Conservation (phyloP, 2,329 filamentous ascomycete species). For the Hymenoscyphus fraxineus region DNA sequence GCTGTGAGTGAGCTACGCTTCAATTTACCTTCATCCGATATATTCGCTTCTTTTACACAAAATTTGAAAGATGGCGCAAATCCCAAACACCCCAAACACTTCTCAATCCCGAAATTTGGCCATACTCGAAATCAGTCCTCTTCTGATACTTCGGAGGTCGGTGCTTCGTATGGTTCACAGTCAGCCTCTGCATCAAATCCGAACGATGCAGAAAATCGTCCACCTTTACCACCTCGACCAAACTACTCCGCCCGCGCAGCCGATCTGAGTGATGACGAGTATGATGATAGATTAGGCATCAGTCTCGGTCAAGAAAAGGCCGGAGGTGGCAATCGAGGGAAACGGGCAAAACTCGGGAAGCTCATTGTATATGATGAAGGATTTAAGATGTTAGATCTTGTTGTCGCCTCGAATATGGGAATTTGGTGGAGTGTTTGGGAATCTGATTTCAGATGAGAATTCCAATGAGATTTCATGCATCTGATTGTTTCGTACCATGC, state of each 20-base stretch:
- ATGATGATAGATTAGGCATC: slow-evolving; percentile 56
- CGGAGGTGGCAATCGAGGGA: slow-evolving; percentile 80
- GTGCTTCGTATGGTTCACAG: slow-evolving; percentile 21
- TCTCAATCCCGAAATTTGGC: slow-evolving; percentile 23
- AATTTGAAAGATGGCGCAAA: slow-evolving; percentile 19
- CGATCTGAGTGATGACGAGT: slow-evolving; percentile 20
- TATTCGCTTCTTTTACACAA: slow-evolving; percentile 38
- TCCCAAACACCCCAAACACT: slow-evolving; percentile 20
- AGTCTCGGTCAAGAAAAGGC: slow-evolving; percentile 78
- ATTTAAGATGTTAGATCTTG: slow-evolving; percentile 89
- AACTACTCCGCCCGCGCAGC: slow-evolving; percentile 11
- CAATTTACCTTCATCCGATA: slow-evolving; percentile 66
- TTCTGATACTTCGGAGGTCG: slow-evolving; percentile 25
- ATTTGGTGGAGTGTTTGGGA: slow-evolving; percentile 93
- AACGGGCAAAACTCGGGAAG: slow-evolving; percentile 89
- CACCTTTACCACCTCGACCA: slow-evolving; percentile 25
- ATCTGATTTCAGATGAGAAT: slow-evolving; percentile 16
- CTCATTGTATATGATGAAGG: slow-evolving; percentile 86
- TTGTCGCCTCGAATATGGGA: slow-evolving; percentile 87
- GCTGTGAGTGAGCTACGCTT: slow-evolving; percentile 81
- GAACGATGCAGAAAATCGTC: slow-evolving; percentile 28
- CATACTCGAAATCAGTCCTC: slow-evolving; percentile 34
- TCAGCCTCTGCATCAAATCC: slow-evolving; percentile 24
- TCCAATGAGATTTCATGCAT: neutral
- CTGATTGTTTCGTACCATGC: neutral